Conservation (phyloP, 2,329 filamentous ascomycete genomes). For the Colletotrichum magnum region DNA sequence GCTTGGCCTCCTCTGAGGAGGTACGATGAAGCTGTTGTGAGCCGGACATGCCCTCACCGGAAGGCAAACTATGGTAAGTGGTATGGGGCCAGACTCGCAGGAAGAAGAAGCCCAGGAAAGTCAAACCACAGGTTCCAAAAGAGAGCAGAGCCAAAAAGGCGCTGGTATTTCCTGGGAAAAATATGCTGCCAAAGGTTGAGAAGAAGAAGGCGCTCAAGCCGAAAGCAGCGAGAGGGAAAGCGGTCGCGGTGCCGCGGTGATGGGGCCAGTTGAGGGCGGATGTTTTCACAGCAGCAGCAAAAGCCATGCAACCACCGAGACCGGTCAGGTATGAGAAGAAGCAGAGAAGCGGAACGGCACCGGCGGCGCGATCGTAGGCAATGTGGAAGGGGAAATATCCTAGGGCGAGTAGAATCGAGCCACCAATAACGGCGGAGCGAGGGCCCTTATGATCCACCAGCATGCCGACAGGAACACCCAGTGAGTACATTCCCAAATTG, state of each 20-base stretch:
- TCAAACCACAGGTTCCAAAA: slow-evolving; percentile 82
- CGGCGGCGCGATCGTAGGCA: slow-evolving; percentile 80
- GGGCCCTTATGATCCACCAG: slow-evolving; percentile 88
- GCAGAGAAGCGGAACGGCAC: slow-evolving; percentile 75
- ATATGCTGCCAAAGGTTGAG: slow-evolving; percentile 80
- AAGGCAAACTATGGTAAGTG: slow-evolving; percentile 71
- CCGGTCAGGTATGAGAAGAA: slow-evolving; percentile 90
- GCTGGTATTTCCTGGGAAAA: slow-evolving; percentile 87
- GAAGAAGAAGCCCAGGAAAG: slow-evolving; percentile 86
- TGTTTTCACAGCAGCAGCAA: slow-evolving; percentile 86
- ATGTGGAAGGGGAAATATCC: slow-evolving; percentile 90
- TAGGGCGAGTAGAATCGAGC: slow-evolving; percentile 77
- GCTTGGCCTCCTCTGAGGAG: slow-evolving; percentile 59
- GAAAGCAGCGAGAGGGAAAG: slow-evolving; percentile 92
- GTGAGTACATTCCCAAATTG: slow-evolving; percentile 94
- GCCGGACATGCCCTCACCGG: slow-evolving; percentile 43
- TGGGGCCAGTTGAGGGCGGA: slow-evolving; percentile 93
- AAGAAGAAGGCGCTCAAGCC: slow-evolving; percentile 98
- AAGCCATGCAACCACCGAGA: slow-evolving; percentile 91
- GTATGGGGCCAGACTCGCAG: slow-evolving; percentile 78
- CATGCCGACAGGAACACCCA: slow-evolving; percentile 90
- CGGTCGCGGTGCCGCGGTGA: slow-evolving; percentile 92
- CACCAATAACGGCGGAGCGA: slow-evolving; percentile 81
- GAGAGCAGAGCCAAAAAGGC: slow-evolving; percentile 86
- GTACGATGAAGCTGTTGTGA: slow-evolving; percentile 57